A percentile compares a stretch with the other conserved stretches of the same genome.
Evolutionary conservation across 2,329 filamentous ascomycete species (phyloP).

Genomic region (Cladobotryum mycophilum): DNA sequence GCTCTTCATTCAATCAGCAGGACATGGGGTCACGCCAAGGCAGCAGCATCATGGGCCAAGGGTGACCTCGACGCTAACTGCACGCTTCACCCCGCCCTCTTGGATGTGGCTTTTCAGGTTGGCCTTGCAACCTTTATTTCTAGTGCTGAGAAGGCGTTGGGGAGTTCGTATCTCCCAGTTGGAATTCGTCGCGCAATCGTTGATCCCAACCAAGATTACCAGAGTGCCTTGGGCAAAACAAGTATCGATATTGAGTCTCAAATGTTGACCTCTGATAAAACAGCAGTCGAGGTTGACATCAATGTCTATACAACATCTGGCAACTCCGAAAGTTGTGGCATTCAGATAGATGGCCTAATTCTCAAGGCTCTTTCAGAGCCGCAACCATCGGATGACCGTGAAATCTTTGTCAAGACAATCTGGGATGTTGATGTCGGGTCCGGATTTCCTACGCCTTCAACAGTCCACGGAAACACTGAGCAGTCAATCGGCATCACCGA

Average conservation of each 20-base stretch:
- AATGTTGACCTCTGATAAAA: background rate
- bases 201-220: background rate
- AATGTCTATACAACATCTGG: background rate
- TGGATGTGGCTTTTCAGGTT: background rate
- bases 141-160: background rate
- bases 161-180: background rate
- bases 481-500: background rate
- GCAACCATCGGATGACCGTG: background rate
- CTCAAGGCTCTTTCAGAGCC: background rate
- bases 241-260: conserved; percentile 1
- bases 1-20: background rate
- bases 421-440: conserved; percentile 1
- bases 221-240: background rate
- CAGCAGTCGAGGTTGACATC: background rate
- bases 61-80: background rate
- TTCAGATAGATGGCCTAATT: background rate
- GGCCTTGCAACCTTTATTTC: conserved; percentile 1
- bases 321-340: background rate
- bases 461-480: background rate
- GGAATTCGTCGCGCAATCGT: background rate
- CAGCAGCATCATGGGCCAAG: background rate
- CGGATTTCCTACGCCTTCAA: background rate
- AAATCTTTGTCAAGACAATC: conserved; percentile 2
- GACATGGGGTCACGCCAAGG: background rate
- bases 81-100: background rate